Percentiles rank a stretch among this genome's conserved stretches.
Evolutionary conservation across 306 rosid species (phyloP).

Genomic region (Vigna hirtella): DNA sequence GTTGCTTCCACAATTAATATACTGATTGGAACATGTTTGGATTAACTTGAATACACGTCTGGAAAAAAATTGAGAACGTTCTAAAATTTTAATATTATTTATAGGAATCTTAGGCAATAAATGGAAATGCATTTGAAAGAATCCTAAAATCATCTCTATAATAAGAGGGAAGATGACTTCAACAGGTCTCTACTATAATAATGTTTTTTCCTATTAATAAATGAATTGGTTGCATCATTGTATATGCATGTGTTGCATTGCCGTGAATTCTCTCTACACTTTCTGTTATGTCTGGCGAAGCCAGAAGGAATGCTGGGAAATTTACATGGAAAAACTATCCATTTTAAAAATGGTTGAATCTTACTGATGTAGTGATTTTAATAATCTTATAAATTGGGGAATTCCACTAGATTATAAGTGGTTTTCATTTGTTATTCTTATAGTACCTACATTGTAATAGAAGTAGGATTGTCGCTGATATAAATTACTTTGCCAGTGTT

Average conservation of each 20-base stretch:
- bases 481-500: not conserved
- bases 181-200: not conserved
- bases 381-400: slow-evolving; percentile 14
- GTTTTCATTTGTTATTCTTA: not conserved
- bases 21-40: slow-evolving; percentile 31
- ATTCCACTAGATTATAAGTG: slow-evolving; percentile 1
- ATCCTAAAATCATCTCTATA: not conserved
- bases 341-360: not conserved
- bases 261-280: slow-evolving; percentile 1
- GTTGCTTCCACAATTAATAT: slow-evolving; percentile 15
- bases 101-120: not conserved
- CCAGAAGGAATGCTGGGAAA: not conserved
- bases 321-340: not conserved
- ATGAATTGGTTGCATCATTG: slow-evolving; percentile 7
- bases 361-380: not conserved
- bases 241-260: not conserved
- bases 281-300: slow-evolving; percentile 2
- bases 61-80: not conserved
- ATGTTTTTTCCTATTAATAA: not conserved
- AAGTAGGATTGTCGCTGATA: not conserved
- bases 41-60: not conserved
- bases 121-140: not conserved
- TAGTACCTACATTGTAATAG: not conserved
- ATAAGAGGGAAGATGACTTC: not conserved
- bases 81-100: not conserved